Base-by-base conservation (phyloP, 2,329 filamentous ascomycete genomes). In the Polychaeton citri region DNA sequence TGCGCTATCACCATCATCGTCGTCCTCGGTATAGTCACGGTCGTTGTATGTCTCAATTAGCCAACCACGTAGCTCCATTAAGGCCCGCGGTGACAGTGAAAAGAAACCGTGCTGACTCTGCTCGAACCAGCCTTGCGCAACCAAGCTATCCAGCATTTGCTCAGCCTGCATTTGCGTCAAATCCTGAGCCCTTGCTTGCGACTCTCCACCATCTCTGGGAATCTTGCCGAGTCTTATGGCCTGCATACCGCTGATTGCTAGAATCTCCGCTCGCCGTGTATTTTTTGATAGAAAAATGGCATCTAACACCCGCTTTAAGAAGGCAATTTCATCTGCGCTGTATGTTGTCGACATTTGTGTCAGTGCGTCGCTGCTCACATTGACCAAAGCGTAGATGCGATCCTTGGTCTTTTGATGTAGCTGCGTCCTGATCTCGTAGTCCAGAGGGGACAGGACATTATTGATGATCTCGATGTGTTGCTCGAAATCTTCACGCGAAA, bases 251-350 rank as follows among this genome's bases (percentile, higher is more conserved):
- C 76, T 81, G 3, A 96, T 64, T 3, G 83, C 86, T 72, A 95
- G 79, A 18, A 85, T 72, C 59, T 98, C 88, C 50, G 77, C 74
- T n/a, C 75, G 68, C 6, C 67, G 69, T 0, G 78, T 84, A 53
- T 96, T 96, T 63, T 85, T 77, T 15, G 74, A 80, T 44, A 92
- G 84, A 54, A 96, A 98, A 74, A 98, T 93, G 48, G 73, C 76
- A 55, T 95, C 87, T 1, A 98, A 71, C 3, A 95, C 58, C 6
- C 90, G 71, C 60, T 92, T 90, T 37, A 96, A 74, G 55, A 85
- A 98, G 0, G 81, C 76, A 20, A 96, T 82, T 62, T 96, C 87
- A 46, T 94, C 86, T 0, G 84, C 65, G 6, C 69, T 72, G 53
- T 81, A 82, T 0, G 74, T 76, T 0, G 90, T 96, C 2, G 87